Evolutionary conservation across 805 yeast species (phyloP).

Genomic region (Torulaspora maleeae): DNA sequence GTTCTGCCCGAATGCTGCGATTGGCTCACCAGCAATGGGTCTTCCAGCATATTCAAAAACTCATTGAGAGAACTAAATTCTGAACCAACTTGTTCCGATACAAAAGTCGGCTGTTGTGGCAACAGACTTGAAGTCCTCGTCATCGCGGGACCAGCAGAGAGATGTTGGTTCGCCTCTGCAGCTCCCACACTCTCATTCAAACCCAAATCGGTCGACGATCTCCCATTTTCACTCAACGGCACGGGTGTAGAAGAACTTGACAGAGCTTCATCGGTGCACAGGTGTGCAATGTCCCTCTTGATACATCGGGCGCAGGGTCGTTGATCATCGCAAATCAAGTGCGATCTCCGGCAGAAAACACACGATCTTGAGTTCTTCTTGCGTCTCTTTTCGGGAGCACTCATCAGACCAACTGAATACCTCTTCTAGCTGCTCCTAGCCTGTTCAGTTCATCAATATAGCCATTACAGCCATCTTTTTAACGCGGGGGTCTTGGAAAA

Average conservation of each 20-base stretch:
- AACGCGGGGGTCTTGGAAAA: slow-evolving; percentile 4
- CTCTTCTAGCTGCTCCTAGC: not conserved
- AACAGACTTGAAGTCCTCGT: slow-evolving; percentile 16
- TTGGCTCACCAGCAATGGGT: slow-evolving; percentile 44
- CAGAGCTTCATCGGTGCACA: slow-evolving; percentile 65
- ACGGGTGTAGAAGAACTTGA: slow-evolving; percentile 4
- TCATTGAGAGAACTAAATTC: slow-evolving; percentile 88
- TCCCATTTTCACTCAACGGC: slow-evolving; percentile 1
- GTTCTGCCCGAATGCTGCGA: not conserved
- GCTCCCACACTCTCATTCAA: not conserved
- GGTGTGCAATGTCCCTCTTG: slow-evolving; percentile 80
- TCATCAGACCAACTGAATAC: not conserved
- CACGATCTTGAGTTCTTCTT: slow-evolving; percentile 50
- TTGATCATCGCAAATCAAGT: slow-evolving; percentile 84
- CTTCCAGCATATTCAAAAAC: slow-evolving; percentile 85
- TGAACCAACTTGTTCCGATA: slow-evolving; percentile 87
- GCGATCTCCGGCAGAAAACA: slow-evolving; percentile 87
- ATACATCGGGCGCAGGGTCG: slow-evolving; percentile 72
- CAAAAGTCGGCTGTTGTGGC: slow-evolving; percentile 69
- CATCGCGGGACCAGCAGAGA: slow-evolving; percentile 2
- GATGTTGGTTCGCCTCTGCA: not conserved
- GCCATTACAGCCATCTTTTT: not conserved
- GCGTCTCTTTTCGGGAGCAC: slow-evolving; percentile 12
- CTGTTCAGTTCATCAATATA: not conserved
- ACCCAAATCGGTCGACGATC: not conserved